Conservation (phyloP, 2,329 filamentous ascomycete species). For the Pseudocercospora vitis region DNA sequence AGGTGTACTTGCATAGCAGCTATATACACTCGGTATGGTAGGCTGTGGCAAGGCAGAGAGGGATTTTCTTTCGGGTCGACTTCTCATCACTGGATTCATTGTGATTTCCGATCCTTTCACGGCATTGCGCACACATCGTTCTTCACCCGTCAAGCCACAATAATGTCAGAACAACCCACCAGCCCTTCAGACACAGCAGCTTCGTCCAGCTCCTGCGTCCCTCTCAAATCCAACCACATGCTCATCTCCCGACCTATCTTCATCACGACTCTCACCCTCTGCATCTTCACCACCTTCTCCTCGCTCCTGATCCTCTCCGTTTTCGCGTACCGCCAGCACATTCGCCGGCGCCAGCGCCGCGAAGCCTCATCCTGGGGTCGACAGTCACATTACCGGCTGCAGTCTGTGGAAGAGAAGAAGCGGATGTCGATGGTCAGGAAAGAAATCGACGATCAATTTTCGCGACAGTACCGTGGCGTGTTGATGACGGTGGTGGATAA, state of each 20-base stretch:
- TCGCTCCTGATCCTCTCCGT: constrained; percentile 25
- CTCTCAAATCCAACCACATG: constrained; percentile 22
- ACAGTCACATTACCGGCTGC: constrained; percentile 22
- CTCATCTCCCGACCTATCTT: constrained; percentile 30
- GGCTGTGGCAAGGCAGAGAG: too few species aligned
- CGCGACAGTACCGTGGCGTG: constrained; percentile 28
- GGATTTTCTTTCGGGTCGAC: too few species aligned
- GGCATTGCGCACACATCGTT: too few species aligned
- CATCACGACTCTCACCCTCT: constrained; percentile 28
- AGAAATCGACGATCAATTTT: constrained; percentile 31
- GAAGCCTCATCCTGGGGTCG: constrained; percentile 29
- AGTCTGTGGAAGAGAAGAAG: constrained; percentile 7
- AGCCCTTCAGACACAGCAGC: neutral
- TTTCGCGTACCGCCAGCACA: constrained; percentile 26
- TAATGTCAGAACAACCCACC: neutral
- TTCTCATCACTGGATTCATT: too few species aligned
- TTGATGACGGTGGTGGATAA: constrained; percentile 30
- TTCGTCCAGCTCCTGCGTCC: constrained; percentile 11
- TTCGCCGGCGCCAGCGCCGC: constrained; percentile 18
- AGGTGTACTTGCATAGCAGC: too few species aligned
- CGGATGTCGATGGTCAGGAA: constrained; percentile 31
- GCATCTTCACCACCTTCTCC: constrained; percentile 24
- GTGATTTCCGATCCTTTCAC: too few species aligned
- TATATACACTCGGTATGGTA: too few species aligned
- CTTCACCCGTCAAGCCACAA: too few species aligned